Base-by-base conservation (phyloP, 2,329 filamentous ascomycete species). In the Aquanectria penicillioides region DNA sequence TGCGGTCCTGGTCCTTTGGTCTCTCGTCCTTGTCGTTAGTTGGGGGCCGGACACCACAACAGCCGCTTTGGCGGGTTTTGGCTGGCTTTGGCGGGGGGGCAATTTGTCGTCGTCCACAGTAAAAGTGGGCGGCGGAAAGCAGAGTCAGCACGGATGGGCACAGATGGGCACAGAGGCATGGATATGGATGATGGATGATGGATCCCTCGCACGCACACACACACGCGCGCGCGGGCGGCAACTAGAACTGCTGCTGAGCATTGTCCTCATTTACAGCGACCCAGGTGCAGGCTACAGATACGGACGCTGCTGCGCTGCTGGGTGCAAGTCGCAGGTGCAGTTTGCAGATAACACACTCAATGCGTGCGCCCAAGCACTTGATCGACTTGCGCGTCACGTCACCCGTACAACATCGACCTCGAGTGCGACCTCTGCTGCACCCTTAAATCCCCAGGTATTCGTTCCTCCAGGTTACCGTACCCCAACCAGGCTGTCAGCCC, bases 11-110 rank as follows among this genome's bases (percentile, higher is more conserved):
- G 41, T 29, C 18, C 41, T 18, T 23, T 5, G 8, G 36, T 5
- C 36, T 17, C 23, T 20, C 26, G 41, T 17, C 17, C 34, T 12
- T 22, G n/a, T n/a, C n/a, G n/a, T n/a, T n/a, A n/a, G n/a, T 31
- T 31, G 28, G 41, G 26, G 47, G 46, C 31, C 46, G 31, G 47
- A 31, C 41, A 46, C 41, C 22, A 33, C 28, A 46, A 38, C 47
- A 50, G 47, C 47, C 47, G 47, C 36, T 28, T 38, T 31, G 36
- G 15, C n/a, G n/a, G n/a, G n/a, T n/a, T n/a, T n/a, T n/a, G n/a
- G n/a, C n/a, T n/a, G n/a, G n/a, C n/a, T n/a, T n/a, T n/a, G n/a
- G 41, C 33, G 41, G 41, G 41, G 41, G 41, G 29, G 23, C 33
- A 46, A 33, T 46, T 28, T 46, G 18, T 46, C 26, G 1, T 13